Evolutionary conservation across 1,139 yeast genomes (phyloP).

Genomic region (Pichia sp.): DNA sequence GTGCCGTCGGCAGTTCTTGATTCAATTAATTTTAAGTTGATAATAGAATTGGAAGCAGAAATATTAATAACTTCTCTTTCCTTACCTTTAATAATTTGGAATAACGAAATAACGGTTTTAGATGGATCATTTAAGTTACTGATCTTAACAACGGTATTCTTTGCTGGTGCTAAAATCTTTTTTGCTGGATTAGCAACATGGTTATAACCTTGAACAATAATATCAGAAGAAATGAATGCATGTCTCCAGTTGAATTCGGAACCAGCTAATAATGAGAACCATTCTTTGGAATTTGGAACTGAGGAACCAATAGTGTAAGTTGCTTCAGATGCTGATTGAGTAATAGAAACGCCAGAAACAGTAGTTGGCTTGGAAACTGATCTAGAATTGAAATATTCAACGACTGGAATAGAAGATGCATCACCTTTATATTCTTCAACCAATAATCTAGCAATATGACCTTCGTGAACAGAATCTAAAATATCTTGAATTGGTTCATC

Average conservation of each 20-base stretch:
- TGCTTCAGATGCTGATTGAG: slow-evolving; percentile 32
- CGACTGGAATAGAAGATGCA: slow-evolving; percentile 66
- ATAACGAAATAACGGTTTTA: slow-evolving; percentile 57
- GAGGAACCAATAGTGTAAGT: slow-evolving; percentile 40
- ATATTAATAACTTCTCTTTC: slow-evolving; percentile 63
- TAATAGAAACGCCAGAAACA: slow-evolving; percentile 36
- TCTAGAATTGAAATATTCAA: slow-evolving; percentile 64
- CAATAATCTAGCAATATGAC: slow-evolving; percentile 69
- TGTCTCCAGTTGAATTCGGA: slow-evolving; percentile 78
- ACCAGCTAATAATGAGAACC: slow-evolving; percentile 86
- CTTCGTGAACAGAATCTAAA: slow-evolving; percentile 82
- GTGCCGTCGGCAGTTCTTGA: slow-evolving; percentile 75
- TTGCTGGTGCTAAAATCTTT: slow-evolving; percentile 71
- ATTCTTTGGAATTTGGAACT: slow-evolving; percentile 45
- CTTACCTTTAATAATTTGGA: slow-evolving; percentile 69
- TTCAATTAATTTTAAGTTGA: slow-evolving; percentile 74
- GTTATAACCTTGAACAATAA: slow-evolving; percentile 79
- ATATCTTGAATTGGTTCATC: slow-evolving; percentile 91
- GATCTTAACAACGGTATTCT: slow-evolving; percentile 60
- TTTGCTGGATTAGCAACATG: slow-evolving; percentile 75
- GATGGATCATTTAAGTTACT: slow-evolving; percentile 42
- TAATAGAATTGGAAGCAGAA: slow-evolving; percentile 40
- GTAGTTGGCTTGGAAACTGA: slow-evolving; percentile 33
- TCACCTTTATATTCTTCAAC: slow-evolving; percentile 68
- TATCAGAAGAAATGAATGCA: slow-evolving; percentile 73